A percentile compares a stretch with the other conserved stretches of the same genome.
Evolutionary conservation across 179 eudicot genomes (phyloP).

Genomic region (Actinidia chinensis): DNA sequence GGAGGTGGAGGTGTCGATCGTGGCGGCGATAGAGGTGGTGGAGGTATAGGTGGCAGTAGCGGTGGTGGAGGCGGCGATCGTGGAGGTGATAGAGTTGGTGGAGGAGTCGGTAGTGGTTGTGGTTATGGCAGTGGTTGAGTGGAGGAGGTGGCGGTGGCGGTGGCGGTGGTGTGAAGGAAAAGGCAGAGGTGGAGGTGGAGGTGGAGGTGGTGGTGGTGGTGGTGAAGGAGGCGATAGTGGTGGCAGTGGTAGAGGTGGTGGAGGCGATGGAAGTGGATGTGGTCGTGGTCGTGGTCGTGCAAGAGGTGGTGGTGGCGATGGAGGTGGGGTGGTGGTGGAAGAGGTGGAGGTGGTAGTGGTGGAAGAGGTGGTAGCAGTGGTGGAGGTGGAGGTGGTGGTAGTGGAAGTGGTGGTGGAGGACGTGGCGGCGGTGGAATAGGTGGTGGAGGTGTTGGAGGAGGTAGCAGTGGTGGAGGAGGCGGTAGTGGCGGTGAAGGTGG

Average conservation of each 20-base stretch:
- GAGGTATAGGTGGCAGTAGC: too few species aligned
- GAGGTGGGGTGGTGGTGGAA: neutral
- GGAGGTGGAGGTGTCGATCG: too few species aligned
- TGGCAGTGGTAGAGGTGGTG: neutral
- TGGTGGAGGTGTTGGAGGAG: neutral
- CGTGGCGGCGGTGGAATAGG: slow-evolving; percentile 6
- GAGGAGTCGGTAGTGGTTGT: too few species aligned
- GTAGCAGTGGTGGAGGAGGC: neutral
- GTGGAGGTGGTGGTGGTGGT: neutral
- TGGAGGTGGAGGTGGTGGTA: neutral
- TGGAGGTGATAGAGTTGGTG: too few species aligned
- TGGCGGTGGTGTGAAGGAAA: neutral
- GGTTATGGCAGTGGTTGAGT: too few species aligned
- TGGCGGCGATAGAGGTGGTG: too few species aligned
- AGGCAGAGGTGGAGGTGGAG: neutral
- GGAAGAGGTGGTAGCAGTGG: slow-evolving; percentile 6
- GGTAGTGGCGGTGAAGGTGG: neutral
- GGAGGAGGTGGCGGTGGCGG: slow-evolving; percentile 21
- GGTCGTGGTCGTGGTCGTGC: neutral
- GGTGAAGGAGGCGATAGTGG: neutral
- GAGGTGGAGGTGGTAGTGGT: neutral
- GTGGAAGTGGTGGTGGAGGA: neutral
- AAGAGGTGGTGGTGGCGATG: neutral
- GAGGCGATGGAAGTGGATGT: neutral
- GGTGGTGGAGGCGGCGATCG: too few species aligned